These are phyloP conservation scores for Phaeoacremonium minimum DNA, from an alignment of 2,329 filamentous ascomycete species.

Conservation along the genomic window DNA sequence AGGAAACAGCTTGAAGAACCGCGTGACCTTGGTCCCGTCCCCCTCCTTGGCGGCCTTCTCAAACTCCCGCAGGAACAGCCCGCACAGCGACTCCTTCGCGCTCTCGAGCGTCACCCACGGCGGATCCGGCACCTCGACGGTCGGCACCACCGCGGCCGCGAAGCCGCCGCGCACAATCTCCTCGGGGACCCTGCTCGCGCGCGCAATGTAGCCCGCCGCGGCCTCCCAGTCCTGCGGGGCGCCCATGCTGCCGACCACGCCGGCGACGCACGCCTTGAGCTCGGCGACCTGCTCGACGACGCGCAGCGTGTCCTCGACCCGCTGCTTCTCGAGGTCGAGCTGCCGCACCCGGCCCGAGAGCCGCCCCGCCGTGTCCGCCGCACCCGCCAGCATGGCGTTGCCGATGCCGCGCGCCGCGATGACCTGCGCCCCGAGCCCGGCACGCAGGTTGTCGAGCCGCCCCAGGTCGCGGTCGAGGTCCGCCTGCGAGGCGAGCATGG, in stretches of 20 bases:
- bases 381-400: slow-evolving; percentile 84
- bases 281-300: slow-evolving; percentile 96
- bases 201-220: slow-evolving; percentile 81
- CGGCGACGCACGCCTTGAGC: slow-evolving; percentile 92
- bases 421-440: slow-evolving; percentile 81
- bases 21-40: slow-evolving; percentile 85
- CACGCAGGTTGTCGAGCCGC: slow-evolving; percentile 83
- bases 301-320: slow-evolving; percentile 83
- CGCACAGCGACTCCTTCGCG: slow-evolving; percentile 85
- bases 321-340: slow-evolving; percentile 85
- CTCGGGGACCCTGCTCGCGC: slow-evolving; percentile 76
- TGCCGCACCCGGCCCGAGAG: slow-evolving; percentile 83
- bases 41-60: slow-evolving; percentile 83
- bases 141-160: slow-evolving; percentile 88
- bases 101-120: slow-evolving; percentile 82
- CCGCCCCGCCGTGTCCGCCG: slow-evolving; percentile 78
- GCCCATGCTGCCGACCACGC: slow-evolving; percentile 93
- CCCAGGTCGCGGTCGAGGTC: slow-evolving; percentile 83
- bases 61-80: slow-evolving; percentile 88
- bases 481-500: slow-evolving; percentile 75
- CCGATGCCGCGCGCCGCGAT: slow-evolving; percentile 78
- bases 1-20: slow-evolving; percentile 98
- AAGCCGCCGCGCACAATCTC: slow-evolving; percentile 80
- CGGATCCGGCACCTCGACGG: slow-evolving; percentile 88
- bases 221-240: slow-evolving; percentile 98